Conservation (phyloP, 805 yeast genomes). For the Wickerhamiella parazyma region DNA sequence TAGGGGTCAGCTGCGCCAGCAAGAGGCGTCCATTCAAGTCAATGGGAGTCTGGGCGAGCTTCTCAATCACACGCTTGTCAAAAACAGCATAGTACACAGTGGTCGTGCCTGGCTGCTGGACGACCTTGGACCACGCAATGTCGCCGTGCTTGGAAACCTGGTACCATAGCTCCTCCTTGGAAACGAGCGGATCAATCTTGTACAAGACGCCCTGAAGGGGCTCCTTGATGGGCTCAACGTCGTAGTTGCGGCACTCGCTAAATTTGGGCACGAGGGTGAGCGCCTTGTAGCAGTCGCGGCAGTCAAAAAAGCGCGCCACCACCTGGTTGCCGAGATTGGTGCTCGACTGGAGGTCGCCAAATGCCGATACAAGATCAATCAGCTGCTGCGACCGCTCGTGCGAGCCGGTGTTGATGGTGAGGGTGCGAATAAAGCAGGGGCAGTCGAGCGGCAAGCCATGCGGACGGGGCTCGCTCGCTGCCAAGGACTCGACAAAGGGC, state of each 20-base stretch:
- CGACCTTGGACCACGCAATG: constrained; percentile 6
- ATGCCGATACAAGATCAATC: constrained; percentile 1
- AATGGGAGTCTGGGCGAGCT: not conserved
- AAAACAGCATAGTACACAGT: constrained; percentile 1
- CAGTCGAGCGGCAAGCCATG: not conserved
- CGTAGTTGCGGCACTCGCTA: constrained; percentile 3
- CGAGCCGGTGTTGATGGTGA: not conserved
- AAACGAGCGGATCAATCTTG: not conserved
- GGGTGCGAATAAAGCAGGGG: constrained; percentile 1
- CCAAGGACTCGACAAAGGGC: not conserved
- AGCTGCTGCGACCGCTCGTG: not conserved
- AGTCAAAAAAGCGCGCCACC: not conserved
- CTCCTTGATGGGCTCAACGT: not conserved
- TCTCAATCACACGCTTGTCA: constrained; percentile 2
- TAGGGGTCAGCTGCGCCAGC: not conserved
- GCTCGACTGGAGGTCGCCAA: not conserved
- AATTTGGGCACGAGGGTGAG: constrained; percentile 3
- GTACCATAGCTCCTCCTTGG: constrained; percentile 8
- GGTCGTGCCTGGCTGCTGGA: not conserved
- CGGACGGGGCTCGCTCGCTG: not conserved
- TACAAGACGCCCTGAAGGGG: not conserved
- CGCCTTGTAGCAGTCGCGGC: constrained; percentile 4
- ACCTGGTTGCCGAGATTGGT: not conserved
- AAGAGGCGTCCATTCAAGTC: not conserved
- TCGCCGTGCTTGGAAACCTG: constrained; percentile 7